Evolutionary conservation across 768 basidiomycete genomes (phyloP).

Genomic region (Hygrophorus russula): DNA sequence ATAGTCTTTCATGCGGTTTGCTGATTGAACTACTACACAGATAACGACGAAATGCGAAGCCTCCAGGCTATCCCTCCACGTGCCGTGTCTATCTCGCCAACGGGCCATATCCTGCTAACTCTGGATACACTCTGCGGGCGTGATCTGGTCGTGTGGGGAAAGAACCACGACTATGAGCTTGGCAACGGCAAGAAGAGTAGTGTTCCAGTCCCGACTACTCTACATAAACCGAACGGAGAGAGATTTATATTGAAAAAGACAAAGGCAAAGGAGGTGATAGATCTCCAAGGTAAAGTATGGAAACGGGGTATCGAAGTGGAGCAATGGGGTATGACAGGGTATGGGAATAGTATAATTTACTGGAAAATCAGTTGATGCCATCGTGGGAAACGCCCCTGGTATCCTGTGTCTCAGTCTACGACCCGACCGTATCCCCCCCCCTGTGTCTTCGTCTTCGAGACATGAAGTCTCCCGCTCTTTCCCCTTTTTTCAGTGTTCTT

Average conservation of each 20-base stretch:
- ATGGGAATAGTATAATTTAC: constrained; percentile 53
- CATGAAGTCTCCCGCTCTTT: constrained; percentile 8
- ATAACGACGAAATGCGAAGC: constrained; percentile 48
- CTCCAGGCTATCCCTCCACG: constrained; percentile 56
- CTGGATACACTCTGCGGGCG: constrained; percentile 52
- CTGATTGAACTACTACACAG: constrained; percentile 25
- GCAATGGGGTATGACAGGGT: constrained; percentile 54
- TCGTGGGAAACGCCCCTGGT: neutral
- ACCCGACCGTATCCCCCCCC: neutral
- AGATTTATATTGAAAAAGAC: constrained; percentile 47
- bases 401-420: too few relatives aligned
- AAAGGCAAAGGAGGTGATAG: constrained; percentile 41
- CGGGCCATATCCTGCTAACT: constrained; percentile 66
- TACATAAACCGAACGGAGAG: constrained; percentile 40
- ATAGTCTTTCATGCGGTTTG: neutral
- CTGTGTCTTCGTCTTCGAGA: neutral
- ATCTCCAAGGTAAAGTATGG: constrained; percentile 51
- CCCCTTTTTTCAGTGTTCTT: constrained; percentile 7
- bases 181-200: constrained; percentile 65
- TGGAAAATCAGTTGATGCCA: constrained; percentile 39
- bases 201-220: constrained; percentile 37
- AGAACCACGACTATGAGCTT: constrained; percentile 62
- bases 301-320: constrained; percentile 49
- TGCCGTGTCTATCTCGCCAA: constrained; percentile 56
- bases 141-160: constrained; percentile 66